Percentiles rank a stretch among this genome's conserved stretches.
phyloP scores from a whole-genome alignment of 192 early-diverging fungal species.

The Oehlia diaphana region DNA sequence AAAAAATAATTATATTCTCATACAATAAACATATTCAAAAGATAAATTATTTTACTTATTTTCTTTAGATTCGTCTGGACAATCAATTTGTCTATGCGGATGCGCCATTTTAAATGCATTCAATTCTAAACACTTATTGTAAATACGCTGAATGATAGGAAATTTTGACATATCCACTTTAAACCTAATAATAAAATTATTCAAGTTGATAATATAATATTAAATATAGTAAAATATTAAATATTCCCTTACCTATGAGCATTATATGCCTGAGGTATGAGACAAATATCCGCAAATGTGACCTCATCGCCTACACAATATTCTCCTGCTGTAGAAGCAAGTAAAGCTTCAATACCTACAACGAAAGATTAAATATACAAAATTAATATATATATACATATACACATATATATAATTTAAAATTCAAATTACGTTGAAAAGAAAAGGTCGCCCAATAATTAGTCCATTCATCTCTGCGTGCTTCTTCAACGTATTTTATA shows the following conservation, averaged over 20 bases:
- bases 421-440: conserved; percentile 52
- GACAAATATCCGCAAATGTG: conserved; percentile 80
- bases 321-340: conserved; percentile 62
- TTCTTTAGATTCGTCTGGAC: conserved; percentile 47
- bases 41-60: not conserved
- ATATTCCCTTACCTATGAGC: conserved; percentile 68
- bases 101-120: conserved; percentile 67
- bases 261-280: conserved; percentile 81
- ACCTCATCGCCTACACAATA: conserved; percentile 82
- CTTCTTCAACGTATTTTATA: conserved; percentile 58
- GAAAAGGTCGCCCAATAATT: conserved; percentile 55
- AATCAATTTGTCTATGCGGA: conserved; percentile 66
- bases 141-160: conserved; percentile 67
- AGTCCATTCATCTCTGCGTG: conserved; percentile 61
- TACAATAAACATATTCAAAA: too few relatives aligned
- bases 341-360: conserved; percentile 38
- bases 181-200: conserved; percentile 40
- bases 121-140: conserved; percentile 52
- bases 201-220: not conserved
- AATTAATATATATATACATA: not conserved
- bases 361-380: not conserved
- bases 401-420: not conserved
- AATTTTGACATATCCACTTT: conserved; percentile 70
- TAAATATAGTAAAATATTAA: not conserved
- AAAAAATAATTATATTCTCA: too few relatives aligned